Evolutionary conservation across 169 alveolate species (phyloP).

Genomic region (Plasmodium sp.): DNA sequence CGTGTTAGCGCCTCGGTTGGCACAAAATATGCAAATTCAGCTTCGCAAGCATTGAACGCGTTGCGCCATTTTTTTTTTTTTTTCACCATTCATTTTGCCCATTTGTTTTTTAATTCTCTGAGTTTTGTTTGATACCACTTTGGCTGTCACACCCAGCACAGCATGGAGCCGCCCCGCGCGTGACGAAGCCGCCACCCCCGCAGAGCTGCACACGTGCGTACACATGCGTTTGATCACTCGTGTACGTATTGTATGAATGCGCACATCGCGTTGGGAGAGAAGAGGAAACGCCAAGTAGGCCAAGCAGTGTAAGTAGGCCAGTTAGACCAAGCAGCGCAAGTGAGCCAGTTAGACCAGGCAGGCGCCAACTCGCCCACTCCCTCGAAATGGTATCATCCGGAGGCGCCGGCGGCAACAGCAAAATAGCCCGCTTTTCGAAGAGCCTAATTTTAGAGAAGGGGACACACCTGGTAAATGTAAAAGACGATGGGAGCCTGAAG

Average conservation of each 20-base stretch:
- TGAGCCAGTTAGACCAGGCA: background rate
- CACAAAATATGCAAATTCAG: background rate
- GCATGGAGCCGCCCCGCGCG: background rate
- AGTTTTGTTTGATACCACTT: background rate
- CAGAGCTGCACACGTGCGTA: background rate
- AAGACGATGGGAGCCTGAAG: slow-evolving; percentile 5
- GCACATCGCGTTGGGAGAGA: background rate
- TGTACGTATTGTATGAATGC: background rate
- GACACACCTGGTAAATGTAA: slow-evolving; percentile 27
- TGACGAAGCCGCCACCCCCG: background rate
- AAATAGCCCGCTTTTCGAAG: slow-evolving; percentile 49
- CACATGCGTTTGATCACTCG: background rate
- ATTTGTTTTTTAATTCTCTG: background rate
- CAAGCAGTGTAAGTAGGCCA: background rate
- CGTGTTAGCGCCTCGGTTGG: background rate
- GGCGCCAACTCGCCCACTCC: background rate
- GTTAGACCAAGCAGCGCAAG: background rate
- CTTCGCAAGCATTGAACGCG: background rate
- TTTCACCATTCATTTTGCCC: background rate
- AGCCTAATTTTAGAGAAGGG: slow-evolving; percentile 29
- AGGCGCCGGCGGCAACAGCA: slow-evolving; percentile 12
- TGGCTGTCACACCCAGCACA: background rate
- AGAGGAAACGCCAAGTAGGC: slow-evolving; percentile 1
- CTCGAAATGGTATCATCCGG: slow-evolving; percentile 30
- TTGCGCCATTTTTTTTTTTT: background rate